These are phyloP conservation scores for Pisolithus sp. DNA, from an alignment of 768 basidiomycete genomes.

Conservation along the genomic window DNA sequence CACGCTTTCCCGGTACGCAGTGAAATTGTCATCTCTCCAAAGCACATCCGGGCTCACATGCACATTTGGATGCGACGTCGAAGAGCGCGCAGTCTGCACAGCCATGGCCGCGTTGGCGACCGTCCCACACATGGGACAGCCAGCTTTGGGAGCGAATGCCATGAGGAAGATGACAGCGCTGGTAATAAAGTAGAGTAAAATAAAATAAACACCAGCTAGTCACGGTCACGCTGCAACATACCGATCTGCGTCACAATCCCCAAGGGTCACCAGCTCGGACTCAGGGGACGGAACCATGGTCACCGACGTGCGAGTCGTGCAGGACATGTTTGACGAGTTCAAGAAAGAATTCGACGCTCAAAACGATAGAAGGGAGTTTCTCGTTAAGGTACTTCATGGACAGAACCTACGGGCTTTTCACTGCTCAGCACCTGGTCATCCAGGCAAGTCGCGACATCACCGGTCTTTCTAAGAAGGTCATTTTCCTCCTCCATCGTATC, in stretches of 20 bases:
- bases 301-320: slow-evolving; percentile 5
- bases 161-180: slow-evolving; percentile 20
- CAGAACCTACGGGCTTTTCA: background rate
- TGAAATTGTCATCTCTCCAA: slow-evolving; percentile 75
- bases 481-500: slow-evolving; percentile 86
- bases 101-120: slow-evolving; percentile 41
- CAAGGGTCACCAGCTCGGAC: background rate
- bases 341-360: slow-evolving; percentile 72
- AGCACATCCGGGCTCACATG: slow-evolving; percentile 55
- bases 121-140: slow-evolving; percentile 75
- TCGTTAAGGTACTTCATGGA: slow-evolving; percentile 66
- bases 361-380: slow-evolving; percentile 81
- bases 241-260: background rate
- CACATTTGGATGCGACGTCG: slow-evolving; percentile 32
- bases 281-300: background rate
- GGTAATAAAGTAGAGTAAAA: background rate
- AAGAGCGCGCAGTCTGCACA: slow-evolving; percentile 27
- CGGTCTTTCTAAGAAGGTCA: slow-evolving; percentile 85
- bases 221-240: background rate
- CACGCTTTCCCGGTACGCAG: slow-evolving; percentile 62
- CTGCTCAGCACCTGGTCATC: slow-evolving; percentile 3
- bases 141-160: slow-evolving; percentile 56
- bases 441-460: slow-evolving; percentile 86
- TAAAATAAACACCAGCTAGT: background rate
- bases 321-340: slow-evolving; percentile 49